Evolutionary conservation across 768 basidiomycete genomes (phyloP).

Genomic region (Suillus clintonianus): DNA sequence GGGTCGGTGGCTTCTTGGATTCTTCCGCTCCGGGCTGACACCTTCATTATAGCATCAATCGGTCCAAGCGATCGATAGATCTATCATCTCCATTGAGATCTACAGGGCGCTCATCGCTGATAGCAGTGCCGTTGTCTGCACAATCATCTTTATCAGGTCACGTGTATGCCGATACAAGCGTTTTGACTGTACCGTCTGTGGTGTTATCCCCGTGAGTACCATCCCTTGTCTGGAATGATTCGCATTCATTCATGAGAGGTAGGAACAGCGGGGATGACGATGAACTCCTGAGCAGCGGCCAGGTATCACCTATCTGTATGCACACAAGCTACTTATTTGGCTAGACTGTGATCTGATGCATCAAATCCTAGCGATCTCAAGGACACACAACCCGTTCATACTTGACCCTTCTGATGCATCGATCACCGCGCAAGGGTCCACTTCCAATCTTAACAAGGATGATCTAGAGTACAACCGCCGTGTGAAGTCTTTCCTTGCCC

Average conservation of each 20-base stretch:
- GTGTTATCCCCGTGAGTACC: slow-evolving; percentile 40
- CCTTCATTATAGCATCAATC: slow-evolving; percentile 29
- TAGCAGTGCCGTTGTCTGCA: slow-evolving; percentile 32
- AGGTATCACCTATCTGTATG: slow-evolving; percentile 71
- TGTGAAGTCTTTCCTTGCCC: slow-evolving; percentile 23
- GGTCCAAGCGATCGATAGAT: slow-evolving; percentile 33
- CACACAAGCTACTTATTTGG: slow-evolving; percentile 1
- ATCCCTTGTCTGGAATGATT: not conserved
- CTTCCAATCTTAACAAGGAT: not conserved
- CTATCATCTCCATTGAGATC: slow-evolving; percentile 23
- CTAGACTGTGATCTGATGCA: slow-evolving; percentile 7
- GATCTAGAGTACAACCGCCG: slow-evolving; percentile 35
- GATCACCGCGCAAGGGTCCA: not conserved
- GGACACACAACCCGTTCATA: slow-evolving; percentile 18
- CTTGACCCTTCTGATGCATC: slow-evolving; percentile 31
- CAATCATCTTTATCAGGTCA: slow-evolving; percentile 38
- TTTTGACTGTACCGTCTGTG: slow-evolving; percentile 38
- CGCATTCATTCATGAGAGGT: slow-evolving; percentile 12
- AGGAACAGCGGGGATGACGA: slow-evolving; percentile 52
- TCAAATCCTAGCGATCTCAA: slow-evolving; percentile 23
- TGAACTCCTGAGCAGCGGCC: slow-evolving; percentile 76
- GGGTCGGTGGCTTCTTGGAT: slow-evolving; percentile 36
- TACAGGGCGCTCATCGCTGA: slow-evolving; percentile 25
- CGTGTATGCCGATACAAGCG: slow-evolving; percentile 25
- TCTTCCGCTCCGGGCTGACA: slow-evolving; percentile 9